Evolutionary conservation across 345 rosid species (phyloP), one percentile per base, ranked within the genome.

Genomic region (Eucalyptus leucophloia): DNA sequence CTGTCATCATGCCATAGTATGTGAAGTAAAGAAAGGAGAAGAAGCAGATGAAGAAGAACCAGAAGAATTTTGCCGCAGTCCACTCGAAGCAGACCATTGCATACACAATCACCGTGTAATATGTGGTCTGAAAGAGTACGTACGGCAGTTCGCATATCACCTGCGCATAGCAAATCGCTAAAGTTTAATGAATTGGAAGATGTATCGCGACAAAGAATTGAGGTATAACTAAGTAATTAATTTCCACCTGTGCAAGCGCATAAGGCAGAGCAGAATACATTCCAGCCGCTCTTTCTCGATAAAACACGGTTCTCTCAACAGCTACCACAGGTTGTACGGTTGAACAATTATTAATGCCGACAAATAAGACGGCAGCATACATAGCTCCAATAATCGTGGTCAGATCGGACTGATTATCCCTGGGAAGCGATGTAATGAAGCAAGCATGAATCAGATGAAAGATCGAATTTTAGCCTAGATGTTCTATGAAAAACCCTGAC

Each of bases 1-100:
- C 98, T 1, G 98, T 91, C 99, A 98, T 98, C 99, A 98, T 96
- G 62, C 99, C 99, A 9, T 98, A 98, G 94, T 96, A 98, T 58
- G 99, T 96, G 95, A 97, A 98, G 98, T 97, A 96, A 45, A 98
- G 97, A 94, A 97, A 97, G 58, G 99, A 94, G 93, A 95, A 95
- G 92, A 98, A 98, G 67, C 94, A 91, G 89, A 97, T 90, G 69
- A 94, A 97, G 94, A 90, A 98, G 92, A 97, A 97, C 98, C 99
- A 96, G 89, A 93, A 93, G 93, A 96, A 97, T 90, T 97, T 97
- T 32, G 90, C 94, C 7, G 89, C 90, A 23, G 94, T 95, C 99
- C 99, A 98, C 90, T 96, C 92, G 28, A 98, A 98, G 88, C 93
- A 87, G 88, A 98, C 88, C 99, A 97, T 98, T 6, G 97, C 92